Conservation (phyloP, 768 basidiomycete species). For the Udeniomyces megalosporus region DNA sequence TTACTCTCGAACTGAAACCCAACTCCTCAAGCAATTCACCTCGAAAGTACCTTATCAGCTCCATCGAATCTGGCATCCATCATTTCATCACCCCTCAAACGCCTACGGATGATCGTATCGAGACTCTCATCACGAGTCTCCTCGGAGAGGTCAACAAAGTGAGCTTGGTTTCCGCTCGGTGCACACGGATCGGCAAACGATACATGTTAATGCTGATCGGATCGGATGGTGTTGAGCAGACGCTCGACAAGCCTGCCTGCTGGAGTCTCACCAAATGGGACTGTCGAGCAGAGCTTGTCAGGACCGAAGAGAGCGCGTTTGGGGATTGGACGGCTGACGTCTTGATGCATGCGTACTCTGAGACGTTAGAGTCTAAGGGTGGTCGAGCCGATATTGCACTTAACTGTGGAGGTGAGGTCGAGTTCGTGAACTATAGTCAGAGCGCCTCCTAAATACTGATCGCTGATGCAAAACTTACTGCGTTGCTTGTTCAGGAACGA, state of each 20-base stretch:
- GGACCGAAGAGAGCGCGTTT: slow-evolving; percentile 26
- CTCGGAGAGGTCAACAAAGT: slow-evolving; percentile 53
- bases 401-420: slow-evolving; percentile 6
- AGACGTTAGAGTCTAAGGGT: slow-evolving; percentile 21
- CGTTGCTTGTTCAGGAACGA: slow-evolving; percentile 43
- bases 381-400: background rate
- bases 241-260: slow-evolving; percentile 62
- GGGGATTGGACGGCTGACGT: slow-evolving; percentile 72
- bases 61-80: slow-evolving; percentile 40
- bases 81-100: slow-evolving; percentile 46
- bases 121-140: slow-evolving; percentile 44
- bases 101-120: slow-evolving; percentile 41
- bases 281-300: slow-evolving; percentile 54
- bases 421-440: too few species aligned
- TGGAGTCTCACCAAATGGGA: slow-evolving; percentile 51
- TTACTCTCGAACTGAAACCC: slow-evolving; percentile 13
- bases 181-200: too few species aligned
- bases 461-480: too few species aligned
- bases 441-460: too few species aligned
- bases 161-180: too few species aligned
- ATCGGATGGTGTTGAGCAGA: too few species aligned
- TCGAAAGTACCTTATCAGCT: background rate
- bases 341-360: slow-evolving; percentile 49
- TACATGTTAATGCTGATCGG: too few species aligned
- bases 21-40: background rate